Conservation (phyloP, 768 basidiomycete genomes). For the Naganishia vaughanmartiniae region DNA sequence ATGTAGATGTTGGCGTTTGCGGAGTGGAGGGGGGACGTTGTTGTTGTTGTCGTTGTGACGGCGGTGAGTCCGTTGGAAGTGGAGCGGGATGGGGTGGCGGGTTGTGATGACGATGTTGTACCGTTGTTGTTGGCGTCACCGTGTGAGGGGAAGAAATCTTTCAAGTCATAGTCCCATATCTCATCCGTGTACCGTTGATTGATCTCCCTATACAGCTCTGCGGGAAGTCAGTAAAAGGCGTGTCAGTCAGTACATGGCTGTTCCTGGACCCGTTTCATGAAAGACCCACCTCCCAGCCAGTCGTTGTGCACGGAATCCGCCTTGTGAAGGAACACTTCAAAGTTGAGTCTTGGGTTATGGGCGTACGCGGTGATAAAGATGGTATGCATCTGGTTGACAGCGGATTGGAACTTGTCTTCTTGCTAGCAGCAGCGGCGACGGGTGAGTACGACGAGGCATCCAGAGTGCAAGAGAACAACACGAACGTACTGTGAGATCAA, state of each 20-base stretch:
- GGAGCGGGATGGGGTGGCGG: slow-evolving; percentile 8
- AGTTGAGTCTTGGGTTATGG: slow-evolving; percentile 69
- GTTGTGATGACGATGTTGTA: neutral
- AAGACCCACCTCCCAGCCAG: slow-evolving; percentile 60
- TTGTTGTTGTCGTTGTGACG: slow-evolving; percentile 52
- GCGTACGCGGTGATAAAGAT: slow-evolving; percentile 74
- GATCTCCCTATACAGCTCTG: slow-evolving; percentile 31
- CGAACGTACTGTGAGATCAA: slow-evolving; percentile 79
- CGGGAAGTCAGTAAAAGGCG: neutral
- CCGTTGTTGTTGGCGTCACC: neutral
- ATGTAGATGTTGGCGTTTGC: slow-evolving; percentile 39
- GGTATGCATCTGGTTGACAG: slow-evolving; percentile 76
- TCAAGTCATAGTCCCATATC: slow-evolving; percentile 28
- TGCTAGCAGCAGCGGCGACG: slow-evolving; percentile 29
- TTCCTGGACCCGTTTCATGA: neutral
- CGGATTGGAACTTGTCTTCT: slow-evolving; percentile 70
- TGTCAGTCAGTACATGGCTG: neutral
- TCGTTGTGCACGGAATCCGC: slow-evolving; percentile 82
- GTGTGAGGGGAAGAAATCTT: slow-evolving; percentile 25
- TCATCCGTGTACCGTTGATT: slow-evolving; percentile 25
- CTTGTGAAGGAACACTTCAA: slow-evolving; percentile 95
- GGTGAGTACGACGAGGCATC: neutral
- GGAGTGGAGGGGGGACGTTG: slow-evolving; percentile 55
- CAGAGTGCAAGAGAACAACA: neutral
- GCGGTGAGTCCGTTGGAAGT: neutral